phyloP scores from a whole-genome alignment of 2,329 filamentous ascomycete genomes.

The Ascocoryne sarcoides region DNA sequence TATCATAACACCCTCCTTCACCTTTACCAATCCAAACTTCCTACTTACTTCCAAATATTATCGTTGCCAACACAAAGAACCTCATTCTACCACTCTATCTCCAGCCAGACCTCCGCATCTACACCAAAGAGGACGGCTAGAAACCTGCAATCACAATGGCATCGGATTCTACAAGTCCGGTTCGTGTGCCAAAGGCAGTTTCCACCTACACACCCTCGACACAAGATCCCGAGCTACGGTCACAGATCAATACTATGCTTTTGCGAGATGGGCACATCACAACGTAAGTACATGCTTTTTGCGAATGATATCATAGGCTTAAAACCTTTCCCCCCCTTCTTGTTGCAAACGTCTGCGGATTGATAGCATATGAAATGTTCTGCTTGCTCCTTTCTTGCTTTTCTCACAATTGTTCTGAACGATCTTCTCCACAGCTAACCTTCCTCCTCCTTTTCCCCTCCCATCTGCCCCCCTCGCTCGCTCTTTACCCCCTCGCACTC shows the following conservation, averaged over 20 bases:
- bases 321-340: slow-evolving; percentile 3
- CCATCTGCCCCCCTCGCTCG: slow-evolving; percentile 1
- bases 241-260: slow-evolving; percentile 51
- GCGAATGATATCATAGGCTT: no score
- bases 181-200: slow-evolving; percentile 48
- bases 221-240: slow-evolving; percentile 52
- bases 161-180: slow-evolving; percentile 36
- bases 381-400: no score
- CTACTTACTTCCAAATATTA: not conserved
- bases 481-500: not conserved
- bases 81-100: not conserved
- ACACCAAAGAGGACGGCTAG: no score
- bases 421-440: no score
- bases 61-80: not conserved
- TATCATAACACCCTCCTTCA: no score
- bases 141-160: slow-evolving; percentile 18
- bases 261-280: slow-evolving; percentile 50
- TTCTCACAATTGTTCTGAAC: not conserved
- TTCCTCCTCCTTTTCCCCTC: not conserved
- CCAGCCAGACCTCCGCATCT: no score
- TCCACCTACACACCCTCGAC: slow-evolving; percentile 52
- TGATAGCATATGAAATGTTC: no score
- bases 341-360: no score
- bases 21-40: no score
- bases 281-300: slow-evolving; percentile 36